Base-by-base conservation (phyloP, 805 yeast genomes). In the Sporopachydermia lactativora region DNA sequence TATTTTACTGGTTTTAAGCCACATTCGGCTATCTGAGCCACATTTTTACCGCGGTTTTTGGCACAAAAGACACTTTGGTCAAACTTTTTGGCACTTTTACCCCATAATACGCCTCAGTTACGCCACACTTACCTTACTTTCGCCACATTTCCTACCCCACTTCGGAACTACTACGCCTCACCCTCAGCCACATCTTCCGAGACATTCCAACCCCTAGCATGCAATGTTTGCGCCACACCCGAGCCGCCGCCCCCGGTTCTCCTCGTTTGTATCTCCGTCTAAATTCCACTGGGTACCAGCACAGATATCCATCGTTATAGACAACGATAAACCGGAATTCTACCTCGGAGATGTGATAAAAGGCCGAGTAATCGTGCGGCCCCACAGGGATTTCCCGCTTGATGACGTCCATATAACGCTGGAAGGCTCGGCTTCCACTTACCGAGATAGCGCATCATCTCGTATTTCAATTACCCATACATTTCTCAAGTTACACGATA, bases 301-400 rank as follows among this genome's bases (percentile, higher is more conserved):
- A 8, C 31, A 24, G n/a, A 24, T 24, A 8, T 24, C 31, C 8
- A 24, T 24, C n/a, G n/a, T 24, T 8, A 24, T 24, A 24, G 31
- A 24, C n/a, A 24, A 24, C n/a, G 31, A 24, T 24, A 24, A 24
- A 24, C 31, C 31, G n/a, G 31, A 24, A 24, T 24, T 24, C 31
- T 8, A 24, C 31, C 31, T 24, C n/a, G 31, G 31, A 24, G 31
- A 24, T 24, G 31, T 24, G 13, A n/a, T 24, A 8, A 24, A 24
- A 24, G 31, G 31, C 31, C 8, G n/a, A 24, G 31, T 24, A n/a
- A 24, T n/a, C 31, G 31, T 24, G 13, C 8, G 13, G n/a, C n/a
- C 31, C 31, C 8, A 24, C n/a, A 24, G 31, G n/a, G 31, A 24
- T 24, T 8, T n/a, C n/a, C 8, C n/a, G 8, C 8, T 24, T 24